These are phyloP conservation scores for Rhazya stricta DNA, from an alignment of 257 asterid genomes.

Conservation along the genomic window DNA sequence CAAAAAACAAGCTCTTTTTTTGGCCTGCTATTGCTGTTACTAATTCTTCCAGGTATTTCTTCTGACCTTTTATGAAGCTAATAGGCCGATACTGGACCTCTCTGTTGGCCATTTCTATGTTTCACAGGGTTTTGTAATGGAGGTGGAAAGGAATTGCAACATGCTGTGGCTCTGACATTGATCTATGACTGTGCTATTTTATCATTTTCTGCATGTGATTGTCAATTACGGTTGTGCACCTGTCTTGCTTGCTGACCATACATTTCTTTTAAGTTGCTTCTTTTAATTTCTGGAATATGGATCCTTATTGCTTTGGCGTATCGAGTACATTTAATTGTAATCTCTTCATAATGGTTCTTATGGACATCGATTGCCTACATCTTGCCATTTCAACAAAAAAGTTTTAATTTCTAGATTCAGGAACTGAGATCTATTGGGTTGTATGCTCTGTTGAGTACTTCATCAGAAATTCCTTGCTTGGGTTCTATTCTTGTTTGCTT, in stretches of 20 bases:
- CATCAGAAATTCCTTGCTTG: not conserved
- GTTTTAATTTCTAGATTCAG: not conserved
- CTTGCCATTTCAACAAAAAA: not conserved
- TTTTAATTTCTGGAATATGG: not conserved
- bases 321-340: not conserved
- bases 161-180: slow-evolving; percentile 38
- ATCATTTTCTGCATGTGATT: not conserved
- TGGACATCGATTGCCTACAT: not conserved
- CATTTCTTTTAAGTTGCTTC: not conserved
- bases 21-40: slow-evolving; percentile 43
- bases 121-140: slow-evolving; percentile 56
- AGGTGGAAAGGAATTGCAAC: slow-evolving; percentile 48
- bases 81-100: slow-evolving; percentile 68
- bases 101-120: slow-evolving; percentile 52
- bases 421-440: not conserved
- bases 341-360: not conserved
- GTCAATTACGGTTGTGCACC: slow-evolving; percentile 19
- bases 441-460: not conserved
- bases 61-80: slow-evolving; percentile 96
- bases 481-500: not conserved
- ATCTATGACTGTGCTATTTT: slow-evolving; percentile 21
- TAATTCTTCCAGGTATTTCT: slow-evolving; percentile 96
- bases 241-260: slow-evolving; percentile 6
- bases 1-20: not conserved
- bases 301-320: no score